A percentile compares a stretch with the other conserved stretches of the same genome.
Conservation (phyloP, 2,329 filamentous ascomycete species). For the Boeremia exigua region DNA sequence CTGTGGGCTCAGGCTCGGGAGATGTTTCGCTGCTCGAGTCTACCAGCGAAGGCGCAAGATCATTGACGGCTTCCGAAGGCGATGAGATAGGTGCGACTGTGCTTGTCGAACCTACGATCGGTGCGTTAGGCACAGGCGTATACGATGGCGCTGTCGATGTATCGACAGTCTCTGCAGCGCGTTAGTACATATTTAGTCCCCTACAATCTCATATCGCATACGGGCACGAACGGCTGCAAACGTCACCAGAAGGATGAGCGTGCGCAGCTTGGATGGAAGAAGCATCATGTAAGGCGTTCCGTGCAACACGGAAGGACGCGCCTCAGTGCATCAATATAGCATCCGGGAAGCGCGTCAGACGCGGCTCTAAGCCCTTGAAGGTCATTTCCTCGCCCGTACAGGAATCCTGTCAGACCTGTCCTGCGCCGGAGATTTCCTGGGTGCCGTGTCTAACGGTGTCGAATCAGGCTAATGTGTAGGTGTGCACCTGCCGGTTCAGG, state of each 20-base stretch:
- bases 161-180: not conserved
- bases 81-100: not conserved
- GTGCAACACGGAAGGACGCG: not conserved
- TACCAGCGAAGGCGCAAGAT: not conserved
- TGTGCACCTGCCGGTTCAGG: slow-evolving; percentile 9
- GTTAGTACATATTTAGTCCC: not conserved
- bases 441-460: not conserved
- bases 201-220: not conserved
- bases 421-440: slow-evolving; percentile 4
- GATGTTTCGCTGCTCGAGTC: not conserved
- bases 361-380: not conserved
- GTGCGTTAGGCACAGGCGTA: not conserved
- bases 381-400: not conserved
- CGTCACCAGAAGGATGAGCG: slow-evolving; percentile 4
- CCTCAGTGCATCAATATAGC: not conserved
- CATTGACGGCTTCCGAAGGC: not conserved
- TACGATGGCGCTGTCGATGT: not conserved
- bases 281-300: slow-evolving; percentile 1
- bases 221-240: slow-evolving; percentile 2
- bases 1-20: not conserved
- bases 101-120: not conserved
- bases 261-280: slow-evolving; percentile 6
- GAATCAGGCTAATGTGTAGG: slow-evolving; percentile 1
- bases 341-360: not conserved
- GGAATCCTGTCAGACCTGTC: not conserved